Evolutionary conservation across 108 stramenopile species (phyloP).

Genomic region (Schizochytrium sp.): DNA sequence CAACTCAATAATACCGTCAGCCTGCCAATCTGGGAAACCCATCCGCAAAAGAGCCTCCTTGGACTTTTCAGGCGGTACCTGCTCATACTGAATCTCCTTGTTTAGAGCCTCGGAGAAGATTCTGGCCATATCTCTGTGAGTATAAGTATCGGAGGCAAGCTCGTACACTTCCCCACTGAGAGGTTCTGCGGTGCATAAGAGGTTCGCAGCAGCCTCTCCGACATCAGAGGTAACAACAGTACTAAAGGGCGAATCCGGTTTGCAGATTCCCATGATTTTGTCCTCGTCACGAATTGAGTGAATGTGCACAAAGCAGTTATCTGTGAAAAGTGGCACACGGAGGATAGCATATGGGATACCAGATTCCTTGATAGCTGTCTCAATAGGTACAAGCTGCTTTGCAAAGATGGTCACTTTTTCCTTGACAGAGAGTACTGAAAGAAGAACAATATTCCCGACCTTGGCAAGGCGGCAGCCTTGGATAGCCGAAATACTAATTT

Average conservation of each 20-base stretch:
- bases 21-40: constrained; percentile 35
- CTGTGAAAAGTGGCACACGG: constrained; percentile 22
- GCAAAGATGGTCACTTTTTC: neutral
- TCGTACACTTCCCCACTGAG: neutral
- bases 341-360: neutral
- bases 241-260: neutral
- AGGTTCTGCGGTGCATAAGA: neutral
- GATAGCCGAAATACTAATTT: neutral
- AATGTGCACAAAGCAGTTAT: constrained; percentile 15
- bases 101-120: neutral
- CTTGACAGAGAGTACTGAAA: neutral
- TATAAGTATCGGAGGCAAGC: neutral
- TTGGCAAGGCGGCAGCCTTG: constrained; percentile 10
- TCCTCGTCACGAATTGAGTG: neutral
- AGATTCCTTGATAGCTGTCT: neutral
- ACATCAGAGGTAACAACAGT: constrained; percentile 11
- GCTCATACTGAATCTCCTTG: neutral
- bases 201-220: neutral
- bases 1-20: constrained; percentile 7
- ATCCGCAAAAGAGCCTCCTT: neutral
- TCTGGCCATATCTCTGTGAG: neutral
- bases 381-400: constrained; percentile 4
- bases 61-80: neutral
- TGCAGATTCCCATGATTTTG: neutral
- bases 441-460: neutral